A percentile compares a stretch with the other conserved stretches of the same genome.
Evolutionary conservation across 345 rosid species (phyloP).

Genomic region (Turnera subulata): DNA sequence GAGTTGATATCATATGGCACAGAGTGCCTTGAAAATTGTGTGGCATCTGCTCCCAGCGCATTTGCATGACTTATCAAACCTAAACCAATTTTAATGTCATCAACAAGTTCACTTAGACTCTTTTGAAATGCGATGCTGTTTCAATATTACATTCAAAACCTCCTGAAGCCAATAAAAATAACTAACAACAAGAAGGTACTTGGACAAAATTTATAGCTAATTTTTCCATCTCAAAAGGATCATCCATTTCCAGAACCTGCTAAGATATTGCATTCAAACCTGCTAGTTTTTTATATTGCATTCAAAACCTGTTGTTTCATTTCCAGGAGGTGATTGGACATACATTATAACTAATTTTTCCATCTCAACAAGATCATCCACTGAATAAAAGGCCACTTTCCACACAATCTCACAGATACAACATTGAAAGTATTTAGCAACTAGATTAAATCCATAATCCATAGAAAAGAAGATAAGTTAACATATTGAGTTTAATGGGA

Average conservation of each 20-base stretch:
- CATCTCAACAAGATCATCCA: constrained; percentile 79
- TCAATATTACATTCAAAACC: constrained; percentile 63
- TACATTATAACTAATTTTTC: constrained; percentile 78
- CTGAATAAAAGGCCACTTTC: too few species aligned
- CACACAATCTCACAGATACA: too few species aligned
- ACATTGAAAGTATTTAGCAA: too few species aligned
- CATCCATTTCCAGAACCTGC: too few species aligned
- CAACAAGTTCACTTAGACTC: constrained; percentile 48
- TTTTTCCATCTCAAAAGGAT: too few species aligned
- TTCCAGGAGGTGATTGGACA: constrained; percentile 29
- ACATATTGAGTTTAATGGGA: too few species aligned
- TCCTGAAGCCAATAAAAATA: constrained; percentile 92
- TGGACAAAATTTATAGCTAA: too few species aligned
- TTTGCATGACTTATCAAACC: constrained; percentile 42
- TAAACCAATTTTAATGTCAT: constrained; percentile 75
- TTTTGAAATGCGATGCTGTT: constrained; percentile 62
- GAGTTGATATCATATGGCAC: constrained; percentile 31
- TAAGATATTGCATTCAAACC: too few species aligned
- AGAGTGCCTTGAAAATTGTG: constrained; percentile 9
- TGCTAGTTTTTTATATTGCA: too few species aligned
- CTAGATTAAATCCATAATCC: too few species aligned
- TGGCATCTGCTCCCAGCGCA: constrained; percentile 10
- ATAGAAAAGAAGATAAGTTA: too few species aligned
- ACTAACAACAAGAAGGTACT: constrained; percentile 21
- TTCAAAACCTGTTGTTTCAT: too few species aligned